Base-by-base conservation (phyloP, 2,329 filamentous ascomycete genomes). In the Beauveria medogensis region DNA sequence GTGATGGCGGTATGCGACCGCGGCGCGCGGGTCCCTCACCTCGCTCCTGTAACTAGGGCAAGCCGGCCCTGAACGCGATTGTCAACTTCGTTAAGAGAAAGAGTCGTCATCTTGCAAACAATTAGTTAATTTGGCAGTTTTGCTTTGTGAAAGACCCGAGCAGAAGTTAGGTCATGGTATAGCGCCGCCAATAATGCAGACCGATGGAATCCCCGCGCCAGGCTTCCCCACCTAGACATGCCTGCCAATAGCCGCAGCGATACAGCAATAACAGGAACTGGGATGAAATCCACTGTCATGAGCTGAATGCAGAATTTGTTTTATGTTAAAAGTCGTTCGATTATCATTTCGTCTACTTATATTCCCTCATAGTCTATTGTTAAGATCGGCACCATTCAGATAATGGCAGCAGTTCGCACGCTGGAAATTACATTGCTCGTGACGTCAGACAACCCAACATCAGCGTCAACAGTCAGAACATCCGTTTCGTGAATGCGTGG, bases 401-500 rank as follows among this genome's bases (percentile, higher is more conserved):
- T 6, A 6, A 37, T 51, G n/a, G 22, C n/a, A 34, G 30, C 10
- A 24, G 7, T 5, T 6, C 44, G 59, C 24, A 62, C 56, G 9
- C 53, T 41, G 20, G 41, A 55, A 22, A 55, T 41, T 2, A 51
- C 60, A 3, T n/a, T 16, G 2, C 14, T 41, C 26, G 56, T 63
- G 37, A 64, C 61, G 40, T 62, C 61, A 46, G 24, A 50, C n/a
- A 57, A 26, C 2, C 41, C 60, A 9, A 28, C 20, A 20, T 61
- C 40, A 10, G 54, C 63, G 10, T 80, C 75, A 41, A 82, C 74
- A 7, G 72, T 75, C 16, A 82, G 68, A 20, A 78, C 77, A 68
- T 83, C 80, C 51, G 62, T 74, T 75, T 64, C 63, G 28, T 24
- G 43, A 5, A 16, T 14, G 12, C 50, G n/a, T 0, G 86, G 86